Base-by-base conservation (phyloP, 768 basidiomycete species). In the Suillus fuscotomentosus region DNA sequence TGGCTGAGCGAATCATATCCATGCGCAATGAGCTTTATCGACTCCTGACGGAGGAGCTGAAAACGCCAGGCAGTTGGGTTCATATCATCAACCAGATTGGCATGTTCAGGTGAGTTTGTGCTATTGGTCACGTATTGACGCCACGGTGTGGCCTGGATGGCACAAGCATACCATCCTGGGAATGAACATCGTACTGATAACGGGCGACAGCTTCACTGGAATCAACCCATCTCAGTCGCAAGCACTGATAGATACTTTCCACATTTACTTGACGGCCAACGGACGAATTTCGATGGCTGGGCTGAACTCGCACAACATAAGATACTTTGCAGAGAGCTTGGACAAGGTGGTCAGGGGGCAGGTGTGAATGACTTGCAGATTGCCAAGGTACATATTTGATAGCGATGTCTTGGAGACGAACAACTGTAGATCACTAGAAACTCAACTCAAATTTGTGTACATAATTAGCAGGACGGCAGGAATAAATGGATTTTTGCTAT, bases 21-120 rank as follows among this genome's bases (percentile, higher is more conserved):
- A 98, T 98, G 96, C 87, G 97, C 48, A 79, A 86, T 66, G 85
- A 91, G 79, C 82, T 99, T 69, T 83, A 87, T 82, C 79, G 84
- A 62, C 22, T 57, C 31, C 22, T 57, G 36, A 90, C 85, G 22
- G 83, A 92, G 67, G 88, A 91, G 75, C 77, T 94, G 70, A 84
- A 90, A 70, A 94, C 92, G 59, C 95, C 95, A 4, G 94, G 95
- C 7, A 88, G 87, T 72, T 99, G 97, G 97, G 86, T 89, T n/a
- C 97, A 99, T 78, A 97, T 99, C 71, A 81, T 90, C 70, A 86
- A 87, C 60, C 97, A 99, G 82, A 99, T 99, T 77, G 97, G 96
- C 63, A 97, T 97, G 96, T 97, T 96, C 84, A 94, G 92, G 88
- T 94, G 75, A 65, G 82, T 71, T 38, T 53, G 4, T 36, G 24